Conservation (phyloP, 768 basidiomycete genomes). For the Termitomyces bulborhizus region DNA sequence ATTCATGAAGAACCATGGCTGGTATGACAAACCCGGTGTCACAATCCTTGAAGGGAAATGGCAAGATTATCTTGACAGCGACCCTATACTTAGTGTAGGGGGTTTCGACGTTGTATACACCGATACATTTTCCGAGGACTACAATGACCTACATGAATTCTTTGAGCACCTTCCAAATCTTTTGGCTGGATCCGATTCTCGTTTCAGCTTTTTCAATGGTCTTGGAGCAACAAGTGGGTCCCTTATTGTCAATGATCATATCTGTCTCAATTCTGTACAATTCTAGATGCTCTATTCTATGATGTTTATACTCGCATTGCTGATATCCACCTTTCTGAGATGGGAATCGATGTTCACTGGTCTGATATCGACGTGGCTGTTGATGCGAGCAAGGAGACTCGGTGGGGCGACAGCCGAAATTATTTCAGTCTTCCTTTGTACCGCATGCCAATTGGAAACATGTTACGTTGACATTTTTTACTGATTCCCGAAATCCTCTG, state of each 20-base stretch:
- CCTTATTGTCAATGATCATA: neutral
- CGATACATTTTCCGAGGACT: slow-evolving; percentile 90
- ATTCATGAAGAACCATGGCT: slow-evolving; percentile 70
- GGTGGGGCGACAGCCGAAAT: slow-evolving; percentile 72
- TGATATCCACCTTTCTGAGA: slow-evolving; percentile 77
- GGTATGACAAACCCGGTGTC: slow-evolving; percentile 74
- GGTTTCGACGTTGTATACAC: slow-evolving; percentile 89
- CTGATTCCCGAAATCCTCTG: neutral
- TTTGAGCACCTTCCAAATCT: slow-evolving; percentile 78
- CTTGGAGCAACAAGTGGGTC: slow-evolving; percentile 85
- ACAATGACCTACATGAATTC: slow-evolving; percentile 72
- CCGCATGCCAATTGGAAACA: slow-evolving; percentile 49
- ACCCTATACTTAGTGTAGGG: slow-evolving; percentile 52
- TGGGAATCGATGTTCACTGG: slow-evolving; percentile 81
- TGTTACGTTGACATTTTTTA: neutral
- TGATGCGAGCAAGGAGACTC: slow-evolving; percentile 41
- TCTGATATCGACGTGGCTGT: slow-evolving; percentile 61
- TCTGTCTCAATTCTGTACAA: slow-evolving; percentile 1
- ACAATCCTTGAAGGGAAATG: slow-evolving; percentile 85
- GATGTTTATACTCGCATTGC: slow-evolving; percentile 86
- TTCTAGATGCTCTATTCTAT: slow-evolving; percentile 79
- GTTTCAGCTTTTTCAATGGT: slow-evolving; percentile 95
- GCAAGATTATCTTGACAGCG: slow-evolving; percentile 76
- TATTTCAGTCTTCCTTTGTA: slow-evolving; percentile 80
- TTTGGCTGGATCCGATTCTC: slow-evolving; percentile 64